Base-by-base conservation (phyloP, 208 protist genomes). In the Leptomonas seymouri region DNA sequence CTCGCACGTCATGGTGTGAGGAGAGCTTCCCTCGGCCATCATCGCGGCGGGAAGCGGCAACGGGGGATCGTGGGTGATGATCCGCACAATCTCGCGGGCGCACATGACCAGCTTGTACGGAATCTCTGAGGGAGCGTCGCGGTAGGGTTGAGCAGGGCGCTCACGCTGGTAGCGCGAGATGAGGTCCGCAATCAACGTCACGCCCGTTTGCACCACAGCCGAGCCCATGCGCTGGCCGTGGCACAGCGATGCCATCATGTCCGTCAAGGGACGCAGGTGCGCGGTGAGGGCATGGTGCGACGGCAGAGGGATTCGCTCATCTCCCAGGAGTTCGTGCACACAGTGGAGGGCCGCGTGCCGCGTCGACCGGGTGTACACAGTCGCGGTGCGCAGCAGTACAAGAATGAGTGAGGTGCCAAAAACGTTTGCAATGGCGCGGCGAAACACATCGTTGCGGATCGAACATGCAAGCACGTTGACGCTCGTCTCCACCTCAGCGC, bases 181-280 rank as follows among this genome's bases (percentile, higher is more conserved):
- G n/a, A 97, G 71, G 64, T 93, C 84, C 7, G 85, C 84, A 12
- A 97, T 73, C 18, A 97, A 62, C 9, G 79, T 88, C n/a, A 94
- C 85, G 42, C 89, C 91, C 46, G 93, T 84, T 65, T 97, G 91
- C 42, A 94, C 89, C 12, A 93, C 80, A 8, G 82, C 78, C 39
- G 81, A 90, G 18, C 80, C 78, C 73, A 90, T 86, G 63, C 85
- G 85, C 42, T 86, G 80, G 41, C 76, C 78, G 25, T 70, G 68
- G 74, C 91, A 97, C 39, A 97, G 49, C 21, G 75, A 73, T n/a
- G 73, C 73, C 77, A 94, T 93, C 86, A 93, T 91, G 39, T 74
- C 44, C 20, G 90, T 66, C 53, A 93, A 67, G 9, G 91, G 91
- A 0, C 30, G 67, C 46, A 94, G 74, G 49, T 90, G 82, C 44